Evolutionary conservation across 306 rosid genomes (phyloP), one percentile per base, ranked within the genome.

Genomic region (Citrullus mucosospermus): DNA sequence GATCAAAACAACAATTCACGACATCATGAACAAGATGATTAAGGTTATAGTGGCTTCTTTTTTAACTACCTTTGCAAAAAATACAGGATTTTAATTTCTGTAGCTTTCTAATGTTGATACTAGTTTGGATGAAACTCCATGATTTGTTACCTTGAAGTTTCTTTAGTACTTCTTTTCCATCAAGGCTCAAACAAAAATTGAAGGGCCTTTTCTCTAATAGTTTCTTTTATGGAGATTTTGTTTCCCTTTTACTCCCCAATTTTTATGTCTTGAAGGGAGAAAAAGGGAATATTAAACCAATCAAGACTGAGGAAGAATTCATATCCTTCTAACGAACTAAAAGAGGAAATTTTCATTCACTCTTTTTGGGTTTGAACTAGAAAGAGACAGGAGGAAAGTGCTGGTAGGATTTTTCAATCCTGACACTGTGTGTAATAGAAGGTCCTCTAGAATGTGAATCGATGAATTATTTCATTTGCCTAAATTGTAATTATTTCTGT

Each of bases 1-100:
- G 73, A 11, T 95, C 78, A 95, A 95, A 88, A 95, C 97, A 81
- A 92, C 97, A 80, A 91, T 95, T 86, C 97, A 95, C 78, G 98
- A 95, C 81, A 80, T 88, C 77, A 92, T 95, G 98, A 95, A 76
- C 89, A 84, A 91, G 88, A 95, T 92, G 97, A 95, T 92, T 80
- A 87, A 75, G 93, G 97, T 85, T 61, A 63, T 54, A 11, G 9
- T 36, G 30, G 48, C 17, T 76, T 43, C 59, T 13, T 78, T 22
- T 72, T 70, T 72, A 57, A 65, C 32, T 13, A 57, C 43, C 36
- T 57, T n/a, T 75, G 15, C 6, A 6, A 28, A 20, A 43, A 44
- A 22, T 44, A 44, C 56, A 54, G 41, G 55, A 63, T 16, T n/a
- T 69, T 78, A 48, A 54, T 62, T 28, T 25, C 67, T 71, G 58